Evolutionary conservation across 2,329 filamentous ascomycete species (phyloP), one percentile per base, ranked within the genome.

Genomic region (Neodidymelliopsis sp.): DNA sequence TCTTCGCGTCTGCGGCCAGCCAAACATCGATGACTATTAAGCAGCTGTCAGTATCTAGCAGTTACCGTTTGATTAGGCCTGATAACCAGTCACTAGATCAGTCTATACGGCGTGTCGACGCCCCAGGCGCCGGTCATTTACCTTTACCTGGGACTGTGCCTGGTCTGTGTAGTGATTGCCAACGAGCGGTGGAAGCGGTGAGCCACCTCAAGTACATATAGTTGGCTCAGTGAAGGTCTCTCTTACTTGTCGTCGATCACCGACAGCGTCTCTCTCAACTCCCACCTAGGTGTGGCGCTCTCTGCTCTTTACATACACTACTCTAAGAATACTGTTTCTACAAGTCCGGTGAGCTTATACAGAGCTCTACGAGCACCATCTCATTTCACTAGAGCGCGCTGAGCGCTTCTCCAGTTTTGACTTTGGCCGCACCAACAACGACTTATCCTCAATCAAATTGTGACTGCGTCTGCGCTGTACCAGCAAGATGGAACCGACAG

Each of bases 381-480:
- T 36, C 11, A 33, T 10, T 48, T 34, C 11, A n/a, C 37, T 36
- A 43, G 49, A 49, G 30, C 41, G 25, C 24, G 27, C 29, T 16
- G 24, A 42, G 34, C 43, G 46, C 30, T 12, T 51, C 19, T n/a
- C 23, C 12, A 52, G 47, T n/a, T 38, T 47, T 20, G 30, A 37
- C 11, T 16, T 25, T 19, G 16, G 30, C 11, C 11, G 13, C 3
- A 8, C 20, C 13, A n/a, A 37, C 35, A n/a, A 35, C 12, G 12
- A 31, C 10, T 6, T 3, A 16, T 12, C 18, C 4, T 20, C 18
- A 12, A n/a, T 9, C 10, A 6, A 23, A 10, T n/a, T 19, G 18
- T 3, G 15, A 11, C 12, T 15, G 9, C 27, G 9, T 18, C 16
- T 33, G 11, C 13, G 19, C 10, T 22, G 18, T n/a, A 13, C 28